A percentile compares a stretch with the other conserved stretches of the same genome.
These are phyloP conservation scores for Elongisporangium prolatum DNA, from an alignment of 352 stramenopile genomes.

Conservation along the genomic window DNA sequence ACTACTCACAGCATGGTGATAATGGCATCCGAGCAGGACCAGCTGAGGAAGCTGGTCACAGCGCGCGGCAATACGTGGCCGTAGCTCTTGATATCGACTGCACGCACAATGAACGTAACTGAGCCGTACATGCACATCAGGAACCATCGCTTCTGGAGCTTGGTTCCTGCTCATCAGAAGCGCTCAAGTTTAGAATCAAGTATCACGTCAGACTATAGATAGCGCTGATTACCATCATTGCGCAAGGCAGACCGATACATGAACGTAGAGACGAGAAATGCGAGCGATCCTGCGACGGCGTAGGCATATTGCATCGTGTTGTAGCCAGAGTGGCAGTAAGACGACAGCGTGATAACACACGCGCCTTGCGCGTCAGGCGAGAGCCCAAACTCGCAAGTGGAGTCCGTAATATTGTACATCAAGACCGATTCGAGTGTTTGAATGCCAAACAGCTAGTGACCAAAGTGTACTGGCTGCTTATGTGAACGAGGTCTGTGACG, in stretches of 20 bases:
- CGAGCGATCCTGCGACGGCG: no score
- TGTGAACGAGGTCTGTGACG: not conserved
- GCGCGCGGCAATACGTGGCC: constrained; percentile 27
- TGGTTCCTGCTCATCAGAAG: constrained; percentile 5
- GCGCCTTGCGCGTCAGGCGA: constrained; percentile 19
- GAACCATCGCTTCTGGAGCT: constrained; percentile 31
- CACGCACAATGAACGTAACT: constrained; percentile 26
- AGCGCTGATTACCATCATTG: not conserved
- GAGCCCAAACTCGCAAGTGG: constrained; percentile 22
- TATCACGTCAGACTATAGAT: not conserved
- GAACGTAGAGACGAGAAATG: not conserved
- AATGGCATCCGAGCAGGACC: constrained; percentile 32
- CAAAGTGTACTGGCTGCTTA: not conserved
- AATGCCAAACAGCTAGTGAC: not conserved
- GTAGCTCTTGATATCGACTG: constrained; percentile 26
- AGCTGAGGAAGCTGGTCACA: constrained; percentile 28
- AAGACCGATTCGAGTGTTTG: not conserved
- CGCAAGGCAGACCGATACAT: no score
- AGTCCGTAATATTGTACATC: constrained; percentile 15
- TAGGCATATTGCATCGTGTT: not conserved
- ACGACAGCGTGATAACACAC: constrained; percentile 22
- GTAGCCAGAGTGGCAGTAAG: constrained; percentile 5
- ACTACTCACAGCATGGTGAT: constrained; percentile 38
- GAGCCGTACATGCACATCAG: constrained; percentile 30
- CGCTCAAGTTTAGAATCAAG: not conserved